Evolutionary conservation across 148 eudicot genomes (phyloP), one percentile per base, ranked within the genome.

Genomic region (Linanthus parryae): DNA sequence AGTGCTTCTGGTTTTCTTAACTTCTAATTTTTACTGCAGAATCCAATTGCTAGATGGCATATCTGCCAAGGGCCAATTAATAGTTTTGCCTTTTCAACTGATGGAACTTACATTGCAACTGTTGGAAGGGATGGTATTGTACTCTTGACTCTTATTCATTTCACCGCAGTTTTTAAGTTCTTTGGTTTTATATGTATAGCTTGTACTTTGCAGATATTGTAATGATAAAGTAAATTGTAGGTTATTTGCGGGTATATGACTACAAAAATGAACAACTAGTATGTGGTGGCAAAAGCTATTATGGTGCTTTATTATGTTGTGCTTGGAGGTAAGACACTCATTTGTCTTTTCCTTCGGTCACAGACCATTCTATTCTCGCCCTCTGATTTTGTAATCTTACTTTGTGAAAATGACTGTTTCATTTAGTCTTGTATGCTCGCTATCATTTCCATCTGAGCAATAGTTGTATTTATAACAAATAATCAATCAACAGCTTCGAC

Each of bases 11-110:
- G 29, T 14, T 52, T 34, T 14, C 8, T 14, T 52, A 22, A 24
- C 15, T 25, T 7, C 8, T 51, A 34, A 44, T 51, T 30, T 33
- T 16, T 25, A 44, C 20, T 66, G 61, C 85, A 79, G 85, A 80
- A 86, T 66, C 95, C 95, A 34, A 56, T 73, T 52, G 80, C 87
- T 51, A 74, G 87, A 76, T 86, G 95, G 95, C 95, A 86, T 68
- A 68, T 86, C 19, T 77, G 91, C 69, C 87, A 80, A 75, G 95
- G 95, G 45, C 66, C 91, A 52, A 71, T 86, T 17, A 86, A 86
- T 59, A 73, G 78, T 59, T 57, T 86, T 26, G 69, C 82, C 20
- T 86, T 86, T 56, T 86, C 95, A 21, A 62, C 66, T 35, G 90
- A 86, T 47, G 95, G 95, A 52, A 64, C 63, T 10, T 63, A 80